These are phyloP conservation scores for Clathrus columnatus DNA, from an alignment of 768 basidiomycete genomes.

Conservation along the genomic window DNA sequence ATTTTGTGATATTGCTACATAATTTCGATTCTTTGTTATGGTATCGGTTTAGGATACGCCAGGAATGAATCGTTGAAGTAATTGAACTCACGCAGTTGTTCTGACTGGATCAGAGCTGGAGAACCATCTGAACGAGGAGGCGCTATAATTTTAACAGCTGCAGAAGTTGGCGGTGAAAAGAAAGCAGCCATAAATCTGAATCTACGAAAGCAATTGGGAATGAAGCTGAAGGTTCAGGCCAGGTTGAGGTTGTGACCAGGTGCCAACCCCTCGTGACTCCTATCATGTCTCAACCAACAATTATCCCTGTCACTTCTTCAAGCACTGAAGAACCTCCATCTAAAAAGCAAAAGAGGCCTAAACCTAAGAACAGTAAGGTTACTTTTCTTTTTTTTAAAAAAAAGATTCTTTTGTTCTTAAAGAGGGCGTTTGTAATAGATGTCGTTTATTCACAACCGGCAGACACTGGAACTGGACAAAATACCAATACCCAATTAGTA, in stretches of 20 bases:
- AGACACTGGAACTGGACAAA: conserved; percentile 71
- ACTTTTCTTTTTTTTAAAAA: not conserved
- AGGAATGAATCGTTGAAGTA: conserved; percentile 23
- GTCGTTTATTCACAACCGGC: conserved; percentile 82
- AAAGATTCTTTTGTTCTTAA: not conserved
- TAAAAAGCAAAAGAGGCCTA: conserved; percentile 8
- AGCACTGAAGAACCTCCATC: conserved; percentile 1
- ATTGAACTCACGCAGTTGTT: not conserved
- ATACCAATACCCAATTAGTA: conserved; percentile 81
- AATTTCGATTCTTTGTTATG: conserved; percentile 53
- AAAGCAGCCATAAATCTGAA: conserved; percentile 11
- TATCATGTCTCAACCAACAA: not conserved
- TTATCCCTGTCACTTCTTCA: conserved; percentile 1
- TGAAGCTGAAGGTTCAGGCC: not conserved
- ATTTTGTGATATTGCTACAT: conserved; percentile 86
- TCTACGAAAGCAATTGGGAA: too few relatives aligned
- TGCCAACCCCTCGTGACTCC: too few relatives aligned
- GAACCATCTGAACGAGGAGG: conserved; percentile 28
- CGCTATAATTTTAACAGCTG: conserved; percentile 65
- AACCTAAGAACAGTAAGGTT: conserved; percentile 8
- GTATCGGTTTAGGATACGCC: conserved; percentile 31
- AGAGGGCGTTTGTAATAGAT: conserved; percentile 33
- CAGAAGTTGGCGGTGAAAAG: conserved; percentile 25
- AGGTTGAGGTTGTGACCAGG: not conserved
- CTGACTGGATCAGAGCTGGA: conserved; percentile 16